These are phyloP conservation scores for Trebouxia gelatinosa DNA, from an alignment of 163 green algal species.

Conservation along the genomic window DNA sequence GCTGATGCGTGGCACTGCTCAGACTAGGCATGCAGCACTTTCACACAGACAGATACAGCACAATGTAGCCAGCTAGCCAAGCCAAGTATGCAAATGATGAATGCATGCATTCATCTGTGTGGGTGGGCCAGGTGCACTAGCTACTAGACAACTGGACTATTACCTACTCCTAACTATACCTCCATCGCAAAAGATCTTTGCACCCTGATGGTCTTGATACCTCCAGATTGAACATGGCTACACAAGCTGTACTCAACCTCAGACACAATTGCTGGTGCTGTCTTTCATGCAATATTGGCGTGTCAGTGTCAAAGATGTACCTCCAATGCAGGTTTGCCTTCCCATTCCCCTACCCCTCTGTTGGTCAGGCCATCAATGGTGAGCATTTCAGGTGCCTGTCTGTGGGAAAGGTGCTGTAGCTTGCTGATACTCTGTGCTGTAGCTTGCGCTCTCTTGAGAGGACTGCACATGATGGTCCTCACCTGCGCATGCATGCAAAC, in stretches of 20 bases:
- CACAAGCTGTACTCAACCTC: not conserved
- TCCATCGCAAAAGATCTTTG: not conserved
- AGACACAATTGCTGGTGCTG: not conserved
- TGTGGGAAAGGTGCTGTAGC: slow-evolving; percentile 38
- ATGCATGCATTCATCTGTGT: too few relatives aligned
- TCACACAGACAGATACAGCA: too few relatives aligned
- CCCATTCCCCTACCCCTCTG: slow-evolving; percentile 44
- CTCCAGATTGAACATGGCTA: too few relatives aligned
- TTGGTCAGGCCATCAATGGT: slow-evolving; percentile 43
- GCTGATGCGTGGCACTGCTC: too few relatives aligned
- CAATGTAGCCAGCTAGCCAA: too few relatives aligned
- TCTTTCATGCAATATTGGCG: not conserved
- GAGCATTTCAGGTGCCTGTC: slow-evolving; percentile 36
- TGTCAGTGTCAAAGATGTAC: not conserved
- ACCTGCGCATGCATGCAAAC: slow-evolving; percentile 30
- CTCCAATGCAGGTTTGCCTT: slow-evolving; percentile 37
- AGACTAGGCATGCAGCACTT: too few relatives aligned
- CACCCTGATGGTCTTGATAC: not conserved
- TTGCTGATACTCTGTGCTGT: slow-evolving; percentile 52
- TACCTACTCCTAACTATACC: not conserved
- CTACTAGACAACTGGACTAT: not conserved
- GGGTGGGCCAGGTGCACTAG: too few relatives aligned
- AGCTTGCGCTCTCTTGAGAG: slow-evolving; percentile 40
- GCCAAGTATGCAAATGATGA: too few relatives aligned
- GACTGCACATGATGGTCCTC: slow-evolving; percentile 46